Evolutionary conservation across 345 rosid species (phyloP).

Genomic region (Eucalyptus erythrocorys): DNA sequence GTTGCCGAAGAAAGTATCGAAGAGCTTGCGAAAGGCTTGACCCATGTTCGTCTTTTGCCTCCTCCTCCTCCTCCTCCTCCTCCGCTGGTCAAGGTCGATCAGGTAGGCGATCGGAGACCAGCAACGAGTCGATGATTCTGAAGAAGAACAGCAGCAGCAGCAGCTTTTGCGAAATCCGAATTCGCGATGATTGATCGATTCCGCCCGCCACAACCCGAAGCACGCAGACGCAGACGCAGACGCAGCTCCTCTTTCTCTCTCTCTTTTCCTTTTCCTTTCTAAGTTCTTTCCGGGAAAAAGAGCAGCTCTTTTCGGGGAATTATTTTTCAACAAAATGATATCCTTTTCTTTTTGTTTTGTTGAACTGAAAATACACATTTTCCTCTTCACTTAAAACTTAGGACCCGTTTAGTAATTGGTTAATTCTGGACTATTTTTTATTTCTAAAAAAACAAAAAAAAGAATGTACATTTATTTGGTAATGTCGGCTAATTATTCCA

Average conservation of each 20-base stretch:
- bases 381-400: background rate
- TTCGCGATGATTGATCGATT: background rate
- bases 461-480: accelerated
- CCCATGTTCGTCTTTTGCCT: conserved; percentile 29
- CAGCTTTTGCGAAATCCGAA: background rate
- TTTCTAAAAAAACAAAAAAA: too few species aligned
- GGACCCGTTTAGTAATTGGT: accelerated
- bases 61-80: background rate
- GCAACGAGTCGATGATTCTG: background rate
- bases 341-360: background rate
- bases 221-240: background rate
- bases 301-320: background rate
- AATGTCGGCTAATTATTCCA: too few species aligned
- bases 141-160: background rate
- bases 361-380: background rate
- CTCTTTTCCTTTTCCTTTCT: background rate
- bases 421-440: too few species aligned
- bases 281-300: background rate
- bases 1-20: conserved; percentile 84
- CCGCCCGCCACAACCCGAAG: background rate
- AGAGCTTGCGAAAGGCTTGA: conserved; percentile 83
- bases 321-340: background rate
- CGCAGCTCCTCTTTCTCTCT: background rate
- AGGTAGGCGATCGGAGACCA: background rate
- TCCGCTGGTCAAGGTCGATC: background rate